Base-by-base conservation (phyloP, 768 basidiomycete species). In the Suillus subaureus region DNA sequence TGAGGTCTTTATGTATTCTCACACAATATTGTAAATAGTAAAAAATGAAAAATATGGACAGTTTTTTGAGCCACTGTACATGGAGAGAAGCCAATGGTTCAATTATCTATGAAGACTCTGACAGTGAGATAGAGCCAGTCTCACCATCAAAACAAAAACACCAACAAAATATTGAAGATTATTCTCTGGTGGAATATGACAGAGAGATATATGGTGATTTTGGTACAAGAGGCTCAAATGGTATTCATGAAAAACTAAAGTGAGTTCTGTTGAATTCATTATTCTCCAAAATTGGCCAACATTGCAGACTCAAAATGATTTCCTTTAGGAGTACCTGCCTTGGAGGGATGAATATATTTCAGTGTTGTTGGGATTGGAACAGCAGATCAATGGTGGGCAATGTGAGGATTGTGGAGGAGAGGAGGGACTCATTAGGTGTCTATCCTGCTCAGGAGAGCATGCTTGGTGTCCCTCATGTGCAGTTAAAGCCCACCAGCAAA, bases 291-390 rank as follows among this genome's bases (percentile, higher is more conserved):
- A 43, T 21, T 43, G 18, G 18, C 6, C 42, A 43, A 43, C 18
- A 18, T 47, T 51, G 6, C 23, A 51, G 49, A 26, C 49, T 3
- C 49, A 47, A 64, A 64, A 64, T 61, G 57, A 64, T 61, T 64
- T 60, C 39, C 39, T 60, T 6, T 0, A 18, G 13, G 43, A 64
- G 6, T 61, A 43, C 43, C 9, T 60, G 31, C 64, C 64, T 33
- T 61, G 9, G 54, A 3, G 42, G 0, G 2, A 37, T 35, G 37
- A 26, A 21, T 64, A 64, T 40, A 28, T 64, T n/a, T 31, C 54
- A 4, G 55, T 39, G 18, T 40, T 64, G 11, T 43, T 64, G 28
- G 51, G 21, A 16, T 57, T 11, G 21, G 63, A 64, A 45, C 23
- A 47, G 23, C 49, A 11, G 33, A 21, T 52, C 18, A 33, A 39